Evolutionary conservation across 1,284 basidiomycete species (phyloP).

Genomic region (Trichosporon ovoides): DNA sequence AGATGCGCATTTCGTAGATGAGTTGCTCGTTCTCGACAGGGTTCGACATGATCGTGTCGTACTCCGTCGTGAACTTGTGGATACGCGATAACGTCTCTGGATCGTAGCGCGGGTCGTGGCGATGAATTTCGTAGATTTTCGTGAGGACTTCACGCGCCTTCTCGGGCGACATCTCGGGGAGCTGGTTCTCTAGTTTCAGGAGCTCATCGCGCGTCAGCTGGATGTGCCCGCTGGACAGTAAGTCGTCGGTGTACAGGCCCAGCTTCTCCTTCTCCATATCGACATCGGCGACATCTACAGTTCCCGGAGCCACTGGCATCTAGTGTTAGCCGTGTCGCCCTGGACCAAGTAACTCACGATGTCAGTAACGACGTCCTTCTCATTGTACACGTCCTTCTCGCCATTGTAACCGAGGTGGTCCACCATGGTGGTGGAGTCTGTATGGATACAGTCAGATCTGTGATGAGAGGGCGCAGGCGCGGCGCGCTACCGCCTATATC

Average conservation of each 20-base stretch:
- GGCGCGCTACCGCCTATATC: no score
- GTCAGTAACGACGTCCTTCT: neutral
- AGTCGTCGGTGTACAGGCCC: conserved; percentile 1
- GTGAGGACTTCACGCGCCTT: conserved; percentile 9
- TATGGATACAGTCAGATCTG: no score
- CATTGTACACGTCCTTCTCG: neutral
- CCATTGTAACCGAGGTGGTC: conserved; percentile 1
- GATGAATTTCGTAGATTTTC: conserved; percentile 11
- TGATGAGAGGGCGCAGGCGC: no score
- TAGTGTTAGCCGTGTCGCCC: neutral
- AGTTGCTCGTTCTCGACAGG: conserved; percentile 14
- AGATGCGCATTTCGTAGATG: conserved; percentile 39
- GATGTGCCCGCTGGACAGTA: conserved; percentile 12
- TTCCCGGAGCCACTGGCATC: neutral
- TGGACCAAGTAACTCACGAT: neutral
- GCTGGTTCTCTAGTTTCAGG: conserved; percentile 4
- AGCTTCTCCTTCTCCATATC: conserved; percentile 9
- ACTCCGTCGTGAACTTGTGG: conserved; percentile 13
- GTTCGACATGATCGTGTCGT: conserved; percentile 2
- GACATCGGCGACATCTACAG: neutral
- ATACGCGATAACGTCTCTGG: conserved; percentile 14
- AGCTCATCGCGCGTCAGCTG: conserved; percentile 16
- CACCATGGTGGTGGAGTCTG: neutral
- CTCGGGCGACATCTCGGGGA: conserved; percentile 13
- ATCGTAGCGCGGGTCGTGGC: conserved; percentile 17